Conservation (phyloP, 2,329 filamentous ascomycete genomes). For the Verticillium nubilum region DNA sequence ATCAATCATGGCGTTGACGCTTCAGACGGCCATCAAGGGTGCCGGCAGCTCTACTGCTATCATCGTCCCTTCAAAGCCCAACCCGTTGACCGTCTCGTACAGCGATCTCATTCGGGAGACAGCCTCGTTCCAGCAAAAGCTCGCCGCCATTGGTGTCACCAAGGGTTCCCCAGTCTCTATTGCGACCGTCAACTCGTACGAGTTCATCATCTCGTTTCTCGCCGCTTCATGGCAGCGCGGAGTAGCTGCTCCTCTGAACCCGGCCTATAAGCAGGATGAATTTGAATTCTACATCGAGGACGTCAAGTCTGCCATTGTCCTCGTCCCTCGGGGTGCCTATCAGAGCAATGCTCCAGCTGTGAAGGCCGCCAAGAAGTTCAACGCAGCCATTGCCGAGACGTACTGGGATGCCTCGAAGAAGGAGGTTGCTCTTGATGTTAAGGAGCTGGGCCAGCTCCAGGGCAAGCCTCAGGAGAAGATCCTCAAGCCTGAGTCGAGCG, state of each 20-base stretch:
- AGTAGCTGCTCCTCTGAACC: slow-evolving; percentile 81
- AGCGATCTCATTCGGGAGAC: slow-evolving; percentile 61
- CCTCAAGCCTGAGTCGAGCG: slow-evolving; percentile 59
- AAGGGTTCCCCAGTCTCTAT: slow-evolving; percentile 72
- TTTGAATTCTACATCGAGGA: slow-evolving; percentile 93
- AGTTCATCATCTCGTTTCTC: slow-evolving; percentile 83
- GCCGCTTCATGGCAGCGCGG: slow-evolving; percentile 80
- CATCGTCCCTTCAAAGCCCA: slow-evolving; percentile 64
- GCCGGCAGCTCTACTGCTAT: slow-evolving; percentile 49
- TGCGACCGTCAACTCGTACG: slow-evolving; percentile 77
- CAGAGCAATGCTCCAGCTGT: slow-evolving; percentile 64
- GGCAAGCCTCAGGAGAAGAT: slow-evolving; percentile 32
- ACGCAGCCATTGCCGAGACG: slow-evolving; percentile 80
- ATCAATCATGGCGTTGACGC: slow-evolving; percentile 33
- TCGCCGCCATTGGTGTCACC: slow-evolving; percentile 68
- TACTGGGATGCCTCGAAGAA: slow-evolving; percentile 63
- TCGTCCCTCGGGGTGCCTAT: slow-evolving; percentile 69
- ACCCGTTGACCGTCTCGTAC: slow-evolving; percentile 64
- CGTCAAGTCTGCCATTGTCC: slow-evolving; percentile 69
- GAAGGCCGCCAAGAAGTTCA: slow-evolving; percentile 70
- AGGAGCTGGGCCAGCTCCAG: slow-evolving; percentile 64
- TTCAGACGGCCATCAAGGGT: slow-evolving; percentile 45
- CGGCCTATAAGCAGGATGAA: slow-evolving; percentile 82
- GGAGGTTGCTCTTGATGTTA: slow-evolving; percentile 72
- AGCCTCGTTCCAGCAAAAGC: slow-evolving; percentile 67